phyloP scores from a whole-genome alignment of 2,329 filamentous ascomycete genomes.

The Penicillium fuscoglaucum region DNA sequence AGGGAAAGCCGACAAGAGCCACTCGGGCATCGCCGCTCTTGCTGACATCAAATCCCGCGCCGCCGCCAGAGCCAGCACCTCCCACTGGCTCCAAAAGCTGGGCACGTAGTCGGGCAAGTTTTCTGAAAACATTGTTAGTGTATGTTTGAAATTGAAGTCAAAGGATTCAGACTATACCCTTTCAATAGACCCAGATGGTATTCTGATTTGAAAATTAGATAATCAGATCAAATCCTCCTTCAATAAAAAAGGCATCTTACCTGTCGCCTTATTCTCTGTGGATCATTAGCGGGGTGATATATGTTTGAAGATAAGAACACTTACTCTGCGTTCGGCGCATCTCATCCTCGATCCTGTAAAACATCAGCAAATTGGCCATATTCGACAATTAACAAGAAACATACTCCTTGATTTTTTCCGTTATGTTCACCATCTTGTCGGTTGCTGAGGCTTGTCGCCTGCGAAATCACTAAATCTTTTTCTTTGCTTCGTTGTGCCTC shows the following conservation, averaged over 20 bases:
- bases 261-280: slow-evolving; percentile 96
- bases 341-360: slow-evolving; percentile 92
- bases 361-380: slow-evolving; percentile 14
- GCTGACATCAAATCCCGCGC: slow-evolving; percentile 83
- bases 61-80: slow-evolving; percentile 73
- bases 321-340: slow-evolving; percentile 98
- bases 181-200: slow-evolving; percentile 97
- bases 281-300: slow-evolving; percentile 30
- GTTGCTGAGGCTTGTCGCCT: slow-evolving; percentile 19
- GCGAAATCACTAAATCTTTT: slow-evolving; percentile 19
- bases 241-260: slow-evolving; percentile 55
- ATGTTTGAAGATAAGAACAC: slow-evolving; percentile 29
- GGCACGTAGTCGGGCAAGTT: slow-evolving; percentile 89
- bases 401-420: slow-evolving; percentile 99
- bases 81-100: slow-evolving; percentile 88
- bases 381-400: slow-evolving; percentile 10
- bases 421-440: slow-evolving; percentile 91
- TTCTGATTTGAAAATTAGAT: slow-evolving; percentile 57
- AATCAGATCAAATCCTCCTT: slow-evolving; percentile 8
- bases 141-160: not conserved
- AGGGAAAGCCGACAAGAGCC: slow-evolving; percentile 96
- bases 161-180: slow-evolving; percentile 60
- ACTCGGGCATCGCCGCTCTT: slow-evolving; percentile 97
- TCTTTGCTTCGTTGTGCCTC: slow-evolving; percentile 2
- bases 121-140: slow-evolving; percentile 58